Base-by-base conservation (phyloP, 176 grass and related monocot species). In the Chloris gayana region DNA sequence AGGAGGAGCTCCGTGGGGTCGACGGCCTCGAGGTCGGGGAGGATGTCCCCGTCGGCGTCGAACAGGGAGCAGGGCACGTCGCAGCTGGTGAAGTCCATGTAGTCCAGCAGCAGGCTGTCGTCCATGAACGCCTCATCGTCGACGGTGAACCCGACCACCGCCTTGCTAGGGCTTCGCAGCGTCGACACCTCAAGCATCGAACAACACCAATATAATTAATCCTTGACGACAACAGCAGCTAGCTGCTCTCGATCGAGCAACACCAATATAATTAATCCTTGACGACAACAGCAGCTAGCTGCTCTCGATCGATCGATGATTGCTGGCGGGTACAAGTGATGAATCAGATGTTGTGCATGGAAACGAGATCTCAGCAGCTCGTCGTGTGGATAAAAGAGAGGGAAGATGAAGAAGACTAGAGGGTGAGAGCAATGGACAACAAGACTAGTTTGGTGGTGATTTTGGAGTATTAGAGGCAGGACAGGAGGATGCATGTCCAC, bases 1-100 rank as follows among this genome's bases (percentile, higher is more conserved):
- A 99, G 88, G 26, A 99, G 88, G 82, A 93, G 85, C 70, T 99
- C 96, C 1, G 72, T 70, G 42, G 96, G 86, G 82, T 99, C 96
- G 66, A 93, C 96, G 66, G 91, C 86, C 88, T 93, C 96, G 7
- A 99, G 96, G 87, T 93, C 90, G 2, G 93, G 96, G 66, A 99
- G 85, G 46, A 93, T 51, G 31, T 99, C 92, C 13, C 96, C 96
- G 56, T 91, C 81, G 11, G 88, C 80, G 39, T 86, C 74, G 67
- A 83, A 79, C 67, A 89, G 76, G 85, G 90, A 80, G 85, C 89
- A 74, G 24, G 72, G 64, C 4, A 91, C 62, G 79, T 88, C 91
- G 82, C 88, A 79, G 39, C 73, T 42, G 63, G 81, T 85, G 76
- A 99, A 99, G 88, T 93, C 87, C 84, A 99, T 95, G 85, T 95